Evolutionary conservation across 495 filamentous ascomycete species (phyloP), one percentile per base, ranked within the genome.

Genomic region (Aspergillus egyptiacus): DNA sequence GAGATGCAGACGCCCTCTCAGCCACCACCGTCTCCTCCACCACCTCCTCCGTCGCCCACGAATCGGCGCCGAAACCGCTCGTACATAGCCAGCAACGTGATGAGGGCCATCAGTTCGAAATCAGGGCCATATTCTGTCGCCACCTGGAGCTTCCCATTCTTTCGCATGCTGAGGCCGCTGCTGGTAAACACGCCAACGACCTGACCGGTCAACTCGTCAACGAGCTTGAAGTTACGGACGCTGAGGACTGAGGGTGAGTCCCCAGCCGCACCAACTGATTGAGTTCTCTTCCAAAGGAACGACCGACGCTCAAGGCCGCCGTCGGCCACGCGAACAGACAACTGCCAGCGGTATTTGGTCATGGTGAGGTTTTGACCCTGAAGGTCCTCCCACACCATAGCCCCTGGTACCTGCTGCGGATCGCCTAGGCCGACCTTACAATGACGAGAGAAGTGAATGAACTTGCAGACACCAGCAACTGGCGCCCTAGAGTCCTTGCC

Each of bases 271-370:
- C 58, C 63, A 11, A 64, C 55, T n/a, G 48, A 41, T 22, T 59
- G 59, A 7, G 66, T 72, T 23, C 51, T 31, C 42, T 66, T 65
- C 69, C 69, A 72, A 13, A 62, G 41, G 30, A 68, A 69, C 5
- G 50, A 52, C n/a, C 46, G 55, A 18, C 53, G 50, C 17, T 51
- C 44, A 2, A 20, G 28, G 6, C 48, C 20, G 0, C 49, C 46
- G 24, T 36, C 9, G 7, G 19, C 51, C 18, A 36, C 19, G 1
- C 40, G 50, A 0, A 63, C 2, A 4, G 48, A 43, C 36, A 65
- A 58, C 15, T 61, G 53, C 55, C 65, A 65, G 17, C 54, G 53
- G 28, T 68, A 67, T 35, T 51, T 57, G 15, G 25, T 48, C 5
- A 53, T 46, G 11, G 40, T 19, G 14, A 50, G 31, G n/a, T 55